These are phyloP conservation scores for Xylaria curta DNA, from an alignment of 495 filamentous ascomycete species.

Conservation along the genomic window DNA sequence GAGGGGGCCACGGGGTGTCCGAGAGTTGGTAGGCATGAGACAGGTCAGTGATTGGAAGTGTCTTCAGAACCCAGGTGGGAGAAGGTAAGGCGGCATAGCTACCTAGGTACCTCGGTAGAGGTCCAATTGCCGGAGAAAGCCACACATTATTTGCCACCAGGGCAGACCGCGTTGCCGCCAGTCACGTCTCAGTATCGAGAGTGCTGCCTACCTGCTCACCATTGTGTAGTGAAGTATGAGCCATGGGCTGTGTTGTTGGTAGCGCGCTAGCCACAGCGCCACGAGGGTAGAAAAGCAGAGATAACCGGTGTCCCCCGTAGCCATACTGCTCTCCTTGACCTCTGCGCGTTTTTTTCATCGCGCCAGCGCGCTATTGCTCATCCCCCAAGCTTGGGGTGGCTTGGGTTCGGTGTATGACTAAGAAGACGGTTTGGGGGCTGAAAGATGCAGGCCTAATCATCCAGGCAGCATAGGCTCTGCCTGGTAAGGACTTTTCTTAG, in stretches of 20 bases:
- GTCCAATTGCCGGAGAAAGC: not conserved
- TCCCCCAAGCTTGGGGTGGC: slow-evolving; percentile 6
- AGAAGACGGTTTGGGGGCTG: not conserved
- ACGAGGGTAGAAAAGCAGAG: not conserved
- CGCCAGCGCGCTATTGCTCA: not conserved
- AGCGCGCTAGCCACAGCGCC: not conserved
- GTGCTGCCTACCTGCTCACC: slow-evolving; percentile 7
- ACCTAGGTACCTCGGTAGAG: not conserved
- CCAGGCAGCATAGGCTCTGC: slow-evolving; percentile 5
- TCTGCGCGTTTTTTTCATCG: not conserved
- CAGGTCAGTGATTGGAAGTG: not conserved
- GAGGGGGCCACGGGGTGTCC: not conserved
- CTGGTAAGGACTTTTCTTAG: not conserved
- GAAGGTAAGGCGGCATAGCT: not conserved
- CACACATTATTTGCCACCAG: not conserved
- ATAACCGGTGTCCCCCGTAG: not conserved
- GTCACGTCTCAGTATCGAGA: not conserved
- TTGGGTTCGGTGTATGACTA: slow-evolving; percentile 6
- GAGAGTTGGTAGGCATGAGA: not conserved
- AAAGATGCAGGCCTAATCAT: not conserved
- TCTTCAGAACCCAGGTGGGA: not conserved
- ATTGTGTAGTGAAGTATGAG: not conserved
- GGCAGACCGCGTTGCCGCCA: not conserved
- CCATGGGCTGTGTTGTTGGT: not conserved
- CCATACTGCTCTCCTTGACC: not conserved